These are phyloP conservation scores for Penicillium sp. DNA, from an alignment of 2,329 filamentous ascomycete genomes.

Conservation along the genomic window DNA sequence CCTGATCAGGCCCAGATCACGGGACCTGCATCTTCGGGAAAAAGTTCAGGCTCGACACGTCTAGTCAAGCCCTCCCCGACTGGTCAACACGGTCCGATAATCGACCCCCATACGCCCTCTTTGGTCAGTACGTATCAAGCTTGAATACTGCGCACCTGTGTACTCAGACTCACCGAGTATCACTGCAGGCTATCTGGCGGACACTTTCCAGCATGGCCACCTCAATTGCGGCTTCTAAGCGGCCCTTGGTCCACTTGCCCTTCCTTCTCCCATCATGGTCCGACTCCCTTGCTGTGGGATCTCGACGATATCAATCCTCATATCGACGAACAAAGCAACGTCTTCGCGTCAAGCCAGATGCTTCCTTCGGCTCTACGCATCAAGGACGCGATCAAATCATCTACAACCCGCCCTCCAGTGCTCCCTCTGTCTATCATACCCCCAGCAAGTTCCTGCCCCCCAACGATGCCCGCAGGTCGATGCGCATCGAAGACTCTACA, in stretches of 20 bases:
- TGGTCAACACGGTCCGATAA: neutral
- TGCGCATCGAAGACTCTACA: constrained; percentile 37
- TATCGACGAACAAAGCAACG: constrained; percentile 47
- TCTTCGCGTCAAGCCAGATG: constrained; percentile 48
- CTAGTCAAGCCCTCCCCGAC: neutral
- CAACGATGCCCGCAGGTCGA: constrained; percentile 48
- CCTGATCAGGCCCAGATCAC: constrained; percentile 12
- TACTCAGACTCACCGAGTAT: neutral
- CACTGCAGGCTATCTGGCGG: constrained; percentile 4
- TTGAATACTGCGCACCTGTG: neutral
- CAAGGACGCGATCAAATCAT: constrained; percentile 51
- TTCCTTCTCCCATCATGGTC: constrained; percentile 37
- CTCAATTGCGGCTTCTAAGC: constrained; percentile 25
- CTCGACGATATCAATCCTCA: constrained; percentile 44
- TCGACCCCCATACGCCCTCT: neutral
- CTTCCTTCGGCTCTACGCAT: constrained; percentile 41
- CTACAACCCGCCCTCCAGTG: constrained; percentile 61
- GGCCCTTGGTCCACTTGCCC: constrained; percentile 32
- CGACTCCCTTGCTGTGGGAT: constrained; percentile 27
- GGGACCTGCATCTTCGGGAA: constrained; percentile 17
- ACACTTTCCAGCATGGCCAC: constrained; percentile 23
- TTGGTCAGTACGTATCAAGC: neutral
- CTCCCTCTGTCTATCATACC: constrained; percentile 59
- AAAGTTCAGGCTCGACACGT: constrained; percentile 18
- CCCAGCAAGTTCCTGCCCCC: constrained; percentile 59